These are phyloP conservation scores for Rhytidhysteron rufulum DNA, from an alignment of 2,329 filamentous ascomycete species.

Conservation along the genomic window DNA sequence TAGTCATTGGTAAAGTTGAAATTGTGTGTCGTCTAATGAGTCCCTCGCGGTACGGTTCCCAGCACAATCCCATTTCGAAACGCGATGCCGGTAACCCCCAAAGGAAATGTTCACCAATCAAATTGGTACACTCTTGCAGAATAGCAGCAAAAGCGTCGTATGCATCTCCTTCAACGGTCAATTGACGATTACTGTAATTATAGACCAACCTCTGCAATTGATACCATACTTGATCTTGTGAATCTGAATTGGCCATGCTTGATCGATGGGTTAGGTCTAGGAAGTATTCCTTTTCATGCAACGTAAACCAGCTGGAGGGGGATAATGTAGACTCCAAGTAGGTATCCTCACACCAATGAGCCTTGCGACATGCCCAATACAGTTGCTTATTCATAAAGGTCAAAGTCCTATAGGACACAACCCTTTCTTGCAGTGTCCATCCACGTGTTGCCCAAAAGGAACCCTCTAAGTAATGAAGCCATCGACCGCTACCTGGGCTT, in stretches of 20 bases:
- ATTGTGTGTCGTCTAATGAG: no score
- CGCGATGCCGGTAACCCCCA: background rate
- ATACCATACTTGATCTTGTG: background rate
- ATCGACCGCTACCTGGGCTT: constrained; percentile 7
- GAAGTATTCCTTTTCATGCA: no score
- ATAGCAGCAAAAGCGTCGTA: constrained; percentile 1
- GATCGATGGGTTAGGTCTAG: no score
- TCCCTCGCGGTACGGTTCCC: no score
- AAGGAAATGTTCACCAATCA: background rate
- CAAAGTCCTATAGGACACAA: constrained; percentile 8
- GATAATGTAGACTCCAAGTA: constrained; percentile 2
- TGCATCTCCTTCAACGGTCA: background rate
- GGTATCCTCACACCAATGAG: constrained; percentile 9
- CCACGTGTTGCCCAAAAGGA: constrained; percentile 6
- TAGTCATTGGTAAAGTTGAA: background rate
- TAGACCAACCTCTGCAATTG: background rate
- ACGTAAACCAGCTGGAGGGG: no score
- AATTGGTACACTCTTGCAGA: background rate
- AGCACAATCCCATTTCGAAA: constrained; percentile 1
- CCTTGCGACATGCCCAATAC: constrained; percentile 13
- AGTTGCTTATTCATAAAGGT: constrained; percentile 12
- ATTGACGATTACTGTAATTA: constrained; percentile 1
- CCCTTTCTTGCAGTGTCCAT: constrained; percentile 13
- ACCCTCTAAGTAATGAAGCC: background rate
- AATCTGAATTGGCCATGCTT: no score